Conservation (phyloP, 1,284 basidiomycete genomes). For the Tilletia setariae region DNA sequence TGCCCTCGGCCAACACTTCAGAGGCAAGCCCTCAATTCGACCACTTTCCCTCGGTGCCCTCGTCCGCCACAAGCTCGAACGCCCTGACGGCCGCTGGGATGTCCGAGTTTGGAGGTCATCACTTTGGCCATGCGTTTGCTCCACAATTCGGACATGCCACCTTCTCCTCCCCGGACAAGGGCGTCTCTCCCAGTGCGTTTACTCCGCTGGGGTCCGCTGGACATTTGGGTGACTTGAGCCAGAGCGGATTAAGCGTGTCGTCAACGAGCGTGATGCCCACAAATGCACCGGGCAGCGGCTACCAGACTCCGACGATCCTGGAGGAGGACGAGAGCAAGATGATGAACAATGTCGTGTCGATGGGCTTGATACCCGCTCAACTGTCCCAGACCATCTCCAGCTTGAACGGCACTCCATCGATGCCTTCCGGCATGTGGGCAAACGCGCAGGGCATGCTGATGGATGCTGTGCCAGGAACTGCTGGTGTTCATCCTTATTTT, state of each 20-base stretch:
- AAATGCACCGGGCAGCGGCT: constrained; percentile 23
- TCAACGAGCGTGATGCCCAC: neutral
- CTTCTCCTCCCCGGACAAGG: neutral
- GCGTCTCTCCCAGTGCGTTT: neutral
- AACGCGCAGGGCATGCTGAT: neutral
- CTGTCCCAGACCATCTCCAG: neutral
- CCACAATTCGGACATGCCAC: neutral
- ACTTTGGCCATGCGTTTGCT: neutral
- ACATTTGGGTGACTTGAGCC: neutral
- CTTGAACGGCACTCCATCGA: neutral
- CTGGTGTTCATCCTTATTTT: no score
- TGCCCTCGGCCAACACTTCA: neutral
- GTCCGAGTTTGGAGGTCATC: neutral
- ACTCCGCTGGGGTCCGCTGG: neutral
- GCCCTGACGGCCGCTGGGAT: neutral
- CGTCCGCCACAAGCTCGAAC: neutral
- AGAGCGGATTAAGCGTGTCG: neutral
- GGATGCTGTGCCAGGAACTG: no score
- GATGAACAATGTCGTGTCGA: constrained; percentile 9
- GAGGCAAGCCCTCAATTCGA: constrained; percentile 12
- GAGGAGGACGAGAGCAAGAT: constrained; percentile 40
- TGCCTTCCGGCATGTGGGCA: constrained; percentile 2
- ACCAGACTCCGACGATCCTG: constrained; percentile 44
- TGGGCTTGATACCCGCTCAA: neutral
- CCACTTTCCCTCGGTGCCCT: neutral